Conservation (phyloP, 2,329 filamentous ascomycete species). For the Chalaropsis thielavioides region DNA sequence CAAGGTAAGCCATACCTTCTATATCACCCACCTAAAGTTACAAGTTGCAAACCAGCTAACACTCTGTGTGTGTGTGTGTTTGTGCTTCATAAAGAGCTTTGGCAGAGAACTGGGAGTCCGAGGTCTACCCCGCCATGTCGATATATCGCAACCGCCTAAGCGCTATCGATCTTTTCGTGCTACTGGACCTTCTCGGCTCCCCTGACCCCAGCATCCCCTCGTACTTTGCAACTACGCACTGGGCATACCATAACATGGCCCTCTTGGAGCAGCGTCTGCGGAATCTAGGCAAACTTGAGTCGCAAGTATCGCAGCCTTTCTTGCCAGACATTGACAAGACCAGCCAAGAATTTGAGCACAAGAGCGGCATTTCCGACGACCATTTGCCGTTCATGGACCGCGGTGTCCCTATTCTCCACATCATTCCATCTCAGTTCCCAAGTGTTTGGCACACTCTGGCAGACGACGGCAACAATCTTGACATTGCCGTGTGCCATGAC, state of each 20-base stretch:
- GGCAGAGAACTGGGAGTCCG: constrained; percentile 65
- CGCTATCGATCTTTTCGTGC: constrained; percentile 74
- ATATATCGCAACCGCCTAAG: constrained; percentile 59
- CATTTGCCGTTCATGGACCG: constrained; percentile 79
- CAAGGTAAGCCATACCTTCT: constrained; percentile 44
- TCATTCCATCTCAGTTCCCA: constrained; percentile 78
- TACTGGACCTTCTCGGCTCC: constrained; percentile 77
- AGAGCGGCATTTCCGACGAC: constrained; percentile 58
- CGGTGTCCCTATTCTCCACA: constrained; percentile 76
- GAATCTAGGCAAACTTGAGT: constrained; percentile 49
- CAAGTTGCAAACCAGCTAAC: neutral
- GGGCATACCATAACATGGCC: constrained; percentile 74
- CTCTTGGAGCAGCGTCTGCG: constrained; percentile 61
- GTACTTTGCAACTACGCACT: constrained; percentile 82
- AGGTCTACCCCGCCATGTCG: constrained; percentile 55
- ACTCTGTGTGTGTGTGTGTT: no score
- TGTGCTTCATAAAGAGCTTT: constrained; percentile 38
- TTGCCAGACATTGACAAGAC: constrained; percentile 48
- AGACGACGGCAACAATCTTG: constrained; percentile 74
- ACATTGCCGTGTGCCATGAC: constrained; percentile 65
- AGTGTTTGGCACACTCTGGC: constrained; percentile 70
- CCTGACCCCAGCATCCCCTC: constrained; percentile 58
- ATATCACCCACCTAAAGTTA: neutral
- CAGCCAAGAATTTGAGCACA: constrained; percentile 31
- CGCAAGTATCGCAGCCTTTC: constrained; percentile 39